These are phyloP conservation scores for Hippophae gyantsensis DNA, from an alignment of 306 rosid genomes.

Conservation along the genomic window DNA sequence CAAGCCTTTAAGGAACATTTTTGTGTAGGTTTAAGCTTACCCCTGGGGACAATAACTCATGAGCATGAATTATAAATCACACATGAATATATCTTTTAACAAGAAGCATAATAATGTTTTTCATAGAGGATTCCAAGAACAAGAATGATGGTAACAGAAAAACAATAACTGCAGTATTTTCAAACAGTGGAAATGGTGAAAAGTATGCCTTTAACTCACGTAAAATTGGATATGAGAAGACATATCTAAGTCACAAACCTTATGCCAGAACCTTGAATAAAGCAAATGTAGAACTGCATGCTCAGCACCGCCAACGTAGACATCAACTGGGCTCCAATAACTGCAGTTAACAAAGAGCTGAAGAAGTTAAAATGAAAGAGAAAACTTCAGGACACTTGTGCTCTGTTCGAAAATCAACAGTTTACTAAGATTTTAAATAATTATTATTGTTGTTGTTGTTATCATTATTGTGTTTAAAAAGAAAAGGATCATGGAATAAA, in stretches of 20 bases:
- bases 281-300: constrained; percentile 98
- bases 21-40: too few relatives aligned
- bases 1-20: too few relatives aligned
- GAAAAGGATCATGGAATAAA: not conserved
- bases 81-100: not conserved
- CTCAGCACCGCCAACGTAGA: constrained; percentile 95
- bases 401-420: not conserved
- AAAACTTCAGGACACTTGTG: not conserved
- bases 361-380: constrained; percentile 7
- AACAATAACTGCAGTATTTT: constrained; percentile 8
- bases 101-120: not conserved
- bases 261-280: constrained; percentile 98
- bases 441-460: too few relatives aligned
- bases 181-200: not conserved
- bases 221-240: not conserved
- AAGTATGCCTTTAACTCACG: not conserved
- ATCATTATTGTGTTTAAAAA: not conserved
- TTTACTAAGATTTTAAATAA: too few relatives aligned
- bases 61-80: too few relatives aligned
- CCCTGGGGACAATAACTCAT: too few relatives aligned
- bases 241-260: constrained; percentile 44
- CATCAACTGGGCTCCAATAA: constrained; percentile 97
- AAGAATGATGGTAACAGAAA: constrained; percentile 3
- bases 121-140: constrained; percentile 15
- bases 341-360: constrained; percentile 32